Percentiles rank a stretch among this genome's conserved stretches.
These are phyloP conservation scores for Domatiomyces globalis DNA, from an alignment of 2,329 filamentous ascomycete genomes.

Conservation along the genomic window DNA sequence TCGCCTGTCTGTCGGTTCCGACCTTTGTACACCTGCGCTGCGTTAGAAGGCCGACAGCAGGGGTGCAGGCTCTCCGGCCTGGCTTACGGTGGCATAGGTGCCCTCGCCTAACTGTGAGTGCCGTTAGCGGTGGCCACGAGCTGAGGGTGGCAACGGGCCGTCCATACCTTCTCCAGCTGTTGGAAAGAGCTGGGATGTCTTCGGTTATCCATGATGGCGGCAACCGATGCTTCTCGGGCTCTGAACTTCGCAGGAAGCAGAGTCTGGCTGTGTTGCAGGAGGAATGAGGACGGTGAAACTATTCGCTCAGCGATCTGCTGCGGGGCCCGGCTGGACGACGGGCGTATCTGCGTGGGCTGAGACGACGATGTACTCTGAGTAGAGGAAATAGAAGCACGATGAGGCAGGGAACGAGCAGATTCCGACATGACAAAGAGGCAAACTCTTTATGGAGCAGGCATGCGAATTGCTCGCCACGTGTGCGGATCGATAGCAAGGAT, in stretches of 20 bases:
- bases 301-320: conserved; percentile 16
- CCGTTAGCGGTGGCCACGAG: conserved; percentile 19
- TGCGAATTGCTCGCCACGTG: not conserved
- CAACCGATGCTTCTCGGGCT: conserved; percentile 7
- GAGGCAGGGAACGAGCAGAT: conserved; percentile 2
- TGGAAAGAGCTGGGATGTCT: conserved; percentile 95
- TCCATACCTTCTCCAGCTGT: conserved; percentile 70
- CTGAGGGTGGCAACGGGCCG: not conserved
- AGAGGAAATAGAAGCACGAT: conserved; percentile 3
- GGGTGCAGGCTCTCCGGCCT: not conserved
- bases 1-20: conserved; percentile 94
- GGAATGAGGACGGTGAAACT: conserved; percentile 17
- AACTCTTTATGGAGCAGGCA: not conserved
- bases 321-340: conserved; percentile 4
- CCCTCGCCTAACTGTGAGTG: conserved; percentile 64
- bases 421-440: conserved; percentile 1
- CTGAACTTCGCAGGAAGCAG: conserved; percentile 8
- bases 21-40: conserved; percentile 79
- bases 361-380: not conserved
- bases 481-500: not conserved
- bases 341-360: not conserved
- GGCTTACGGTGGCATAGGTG: conserved; percentile 85
- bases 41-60: conserved; percentile 14
- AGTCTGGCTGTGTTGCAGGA: conserved; percentile 12
- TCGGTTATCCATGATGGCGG: conserved; percentile 56